A percentile compares a stretch with the other conserved stretches of the same genome.
Evolutionary conservation across 2,329 filamentous ascomycete species (phyloP).

Genomic region (Sporothrix variecibatus): DNA sequence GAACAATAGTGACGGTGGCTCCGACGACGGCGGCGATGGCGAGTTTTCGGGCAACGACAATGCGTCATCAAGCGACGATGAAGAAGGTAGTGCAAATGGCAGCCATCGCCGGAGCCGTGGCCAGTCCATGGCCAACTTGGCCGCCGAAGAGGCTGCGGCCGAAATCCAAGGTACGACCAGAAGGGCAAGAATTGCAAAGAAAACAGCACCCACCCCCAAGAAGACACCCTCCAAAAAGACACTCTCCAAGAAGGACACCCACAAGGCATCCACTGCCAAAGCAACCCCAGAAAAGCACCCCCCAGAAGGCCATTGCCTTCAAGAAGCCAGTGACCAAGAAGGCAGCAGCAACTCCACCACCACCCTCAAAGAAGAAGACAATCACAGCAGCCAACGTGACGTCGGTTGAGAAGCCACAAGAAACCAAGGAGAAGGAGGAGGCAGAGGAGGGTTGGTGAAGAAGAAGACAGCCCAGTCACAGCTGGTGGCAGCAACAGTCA

Average conservation of each 20-base stretch:
- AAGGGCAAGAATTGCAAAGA: constrained; percentile 24
- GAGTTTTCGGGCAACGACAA: constrained; percentile 24
- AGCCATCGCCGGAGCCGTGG: constrained; percentile 25
- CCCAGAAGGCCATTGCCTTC: not conserved
- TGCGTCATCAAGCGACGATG: constrained; percentile 28
- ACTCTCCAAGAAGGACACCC: not conserved
- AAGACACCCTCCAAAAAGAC: not conserved
- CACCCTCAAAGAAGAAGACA: not conserved
- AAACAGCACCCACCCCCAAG: not conserved
- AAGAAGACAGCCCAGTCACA: not conserved
- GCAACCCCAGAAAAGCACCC: not conserved
- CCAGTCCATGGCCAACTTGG: not conserved
- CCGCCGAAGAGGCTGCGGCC: not conserved
- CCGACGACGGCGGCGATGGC: constrained; percentile 33
- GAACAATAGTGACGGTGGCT: constrained; percentile 34
- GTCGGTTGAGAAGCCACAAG: not conserved
- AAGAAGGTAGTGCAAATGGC: constrained; percentile 18
- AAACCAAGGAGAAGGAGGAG: not conserved
- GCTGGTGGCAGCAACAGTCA: not conserved
- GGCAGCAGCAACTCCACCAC: not conserved
- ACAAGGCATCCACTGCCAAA: not conserved
- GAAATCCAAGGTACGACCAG: constrained; percentile 32
- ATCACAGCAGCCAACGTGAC: not conserved
- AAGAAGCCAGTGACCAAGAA: not conserved
- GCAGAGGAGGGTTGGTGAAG: not conserved